Conservation (phyloP, 495 filamentous ascomycete genomes). For the Barbatosphaeria neglecta region DNA sequence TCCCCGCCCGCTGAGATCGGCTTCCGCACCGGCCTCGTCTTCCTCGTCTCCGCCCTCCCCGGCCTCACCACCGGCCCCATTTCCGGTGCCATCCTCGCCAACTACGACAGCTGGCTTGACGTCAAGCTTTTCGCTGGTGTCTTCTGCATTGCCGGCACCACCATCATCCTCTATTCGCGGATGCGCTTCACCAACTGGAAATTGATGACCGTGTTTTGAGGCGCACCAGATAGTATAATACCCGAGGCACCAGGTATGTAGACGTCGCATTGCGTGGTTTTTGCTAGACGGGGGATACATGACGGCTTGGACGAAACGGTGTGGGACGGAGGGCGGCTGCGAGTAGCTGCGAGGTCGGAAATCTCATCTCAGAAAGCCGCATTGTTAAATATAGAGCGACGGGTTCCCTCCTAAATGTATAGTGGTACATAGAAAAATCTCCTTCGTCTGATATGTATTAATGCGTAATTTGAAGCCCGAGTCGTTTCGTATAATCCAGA, state of each 20-base stretch:
- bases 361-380: too few relatives aligned
- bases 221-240: background rate
- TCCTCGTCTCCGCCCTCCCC: constrained; percentile 16
- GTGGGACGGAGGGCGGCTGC: too few relatives aligned
- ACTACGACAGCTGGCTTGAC: constrained; percentile 12
- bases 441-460: background rate
- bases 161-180: constrained; percentile 5
- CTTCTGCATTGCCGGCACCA: constrained; percentile 7
- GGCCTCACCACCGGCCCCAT: constrained; percentile 8
- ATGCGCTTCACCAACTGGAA: constrained; percentile 3
- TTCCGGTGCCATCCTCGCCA: constrained; percentile 5
- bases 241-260: too few relatives aligned
- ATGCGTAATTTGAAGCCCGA: too few relatives aligned
- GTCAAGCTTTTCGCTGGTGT: constrained; percentile 9
- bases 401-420: background rate
- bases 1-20: constrained; percentile 12
- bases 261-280: too few relatives aligned
- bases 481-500: too few relatives aligned
- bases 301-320: background rate
- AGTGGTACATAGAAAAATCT: background rate
- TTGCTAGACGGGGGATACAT: background rate
- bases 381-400: too few relatives aligned
- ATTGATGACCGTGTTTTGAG: constrained; percentile 1
- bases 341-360: too few relatives aligned
- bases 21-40: constrained; percentile 8